Conservation (phyloP, 345 rosid species). For the Trapa incisa region DNA sequence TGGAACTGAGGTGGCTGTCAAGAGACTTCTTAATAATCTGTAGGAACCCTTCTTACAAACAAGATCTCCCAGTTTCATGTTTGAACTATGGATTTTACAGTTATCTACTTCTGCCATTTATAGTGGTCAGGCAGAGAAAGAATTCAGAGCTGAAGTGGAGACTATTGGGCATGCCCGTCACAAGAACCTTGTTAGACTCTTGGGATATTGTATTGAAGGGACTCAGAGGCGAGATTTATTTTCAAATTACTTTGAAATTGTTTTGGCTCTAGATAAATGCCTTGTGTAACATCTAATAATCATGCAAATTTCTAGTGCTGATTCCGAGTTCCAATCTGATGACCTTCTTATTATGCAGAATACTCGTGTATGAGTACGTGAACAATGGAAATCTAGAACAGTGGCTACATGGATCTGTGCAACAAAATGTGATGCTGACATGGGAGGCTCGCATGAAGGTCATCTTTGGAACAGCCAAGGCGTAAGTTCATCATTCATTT, state of each 20-base stretch:
- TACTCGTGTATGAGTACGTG: slow-evolving; percentile 80
- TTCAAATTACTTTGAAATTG: not conserved
- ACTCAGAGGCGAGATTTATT: slow-evolving; percentile 53
- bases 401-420: slow-evolving; percentile 70
- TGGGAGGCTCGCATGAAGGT: slow-evolving; percentile 88
- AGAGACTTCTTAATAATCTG: slow-evolving; percentile 93
- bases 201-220: slow-evolving; percentile 92
- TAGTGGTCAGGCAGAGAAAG: slow-evolving; percentile 99
- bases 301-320: not conserved
- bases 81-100: not conserved
- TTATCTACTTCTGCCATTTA: not conserved
- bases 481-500: slow-evolving; percentile 44
- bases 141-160: slow-evolving; percentile 92
- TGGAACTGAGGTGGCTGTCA: slow-evolving; percentile 92
- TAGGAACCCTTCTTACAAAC: slow-evolving; percentile 17
- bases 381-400: slow-evolving; percentile 81
- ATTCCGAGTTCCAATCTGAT: not conserved
- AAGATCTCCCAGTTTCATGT: not conserved
- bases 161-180: slow-evolving; percentile 96
- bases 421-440: slow-evolving; percentile 45
- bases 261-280: not conserved
- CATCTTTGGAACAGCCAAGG: slow-evolving; percentile 65
- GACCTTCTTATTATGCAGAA: slow-evolving; percentile 24
- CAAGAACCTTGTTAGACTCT: slow-evolving; percentile 84
- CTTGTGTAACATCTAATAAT: not conserved